A percentile compares a stretch with the other conserved stretches of the same genome.
These are phyloP conservation scores for Xenosphaeropsis pyriputrescens DNA, from an alignment of 2,329 filamentous ascomycete species.

Conservation along the genomic window DNA sequence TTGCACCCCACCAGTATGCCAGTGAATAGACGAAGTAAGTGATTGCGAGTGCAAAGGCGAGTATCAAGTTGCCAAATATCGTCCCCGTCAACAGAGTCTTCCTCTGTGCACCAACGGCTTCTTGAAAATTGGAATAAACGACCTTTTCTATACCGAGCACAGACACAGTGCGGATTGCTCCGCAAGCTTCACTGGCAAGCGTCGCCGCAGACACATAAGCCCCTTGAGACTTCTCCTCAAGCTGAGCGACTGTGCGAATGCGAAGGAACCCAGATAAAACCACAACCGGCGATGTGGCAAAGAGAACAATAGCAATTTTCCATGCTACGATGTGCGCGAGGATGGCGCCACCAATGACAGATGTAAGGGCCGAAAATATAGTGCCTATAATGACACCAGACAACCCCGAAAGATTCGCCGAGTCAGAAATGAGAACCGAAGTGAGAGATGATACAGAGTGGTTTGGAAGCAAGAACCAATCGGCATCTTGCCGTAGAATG, in stretches of 20 bases:
- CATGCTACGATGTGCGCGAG: slow-evolving; percentile 59
- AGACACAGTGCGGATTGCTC: slow-evolving; percentile 49
- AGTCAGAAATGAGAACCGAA: slow-evolving; percentile 55
- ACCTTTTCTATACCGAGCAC: slow-evolving; percentile 37
- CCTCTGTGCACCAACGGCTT: slow-evolving; percentile 31
- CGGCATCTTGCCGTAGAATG: slow-evolving; percentile 48
- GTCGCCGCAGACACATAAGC: slow-evolving; percentile 49
- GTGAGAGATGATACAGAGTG: slow-evolving; percentile 47
- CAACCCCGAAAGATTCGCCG: slow-evolving; percentile 50
- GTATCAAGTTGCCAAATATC: slow-evolving; percentile 39
- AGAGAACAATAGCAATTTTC: slow-evolving; percentile 61
- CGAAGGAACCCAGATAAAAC: slow-evolving; percentile 57
- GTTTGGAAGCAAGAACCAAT: slow-evolving; percentile 55
- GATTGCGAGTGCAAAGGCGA: slow-evolving; percentile 33
- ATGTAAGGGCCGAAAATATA: slow-evolving; percentile 51
- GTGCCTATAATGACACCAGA: slow-evolving; percentile 59
- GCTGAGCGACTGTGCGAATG: slow-evolving; percentile 43
- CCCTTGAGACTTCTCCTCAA: slow-evolving; percentile 46
- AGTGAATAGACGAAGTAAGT: slow-evolving; percentile 53
- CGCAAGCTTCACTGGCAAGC: slow-evolving; percentile 53
- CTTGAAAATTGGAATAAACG: slow-evolving; percentile 35
- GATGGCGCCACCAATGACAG: slow-evolving; percentile 52
- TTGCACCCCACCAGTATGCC: slow-evolving; percentile 69
- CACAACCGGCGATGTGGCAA: slow-evolving; percentile 53
- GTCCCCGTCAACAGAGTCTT: slow-evolving; percentile 36